phyloP scores from a whole-genome alignment of 768 basidiomycete genomes.

The Tricholoma saponaceum region DNA sequence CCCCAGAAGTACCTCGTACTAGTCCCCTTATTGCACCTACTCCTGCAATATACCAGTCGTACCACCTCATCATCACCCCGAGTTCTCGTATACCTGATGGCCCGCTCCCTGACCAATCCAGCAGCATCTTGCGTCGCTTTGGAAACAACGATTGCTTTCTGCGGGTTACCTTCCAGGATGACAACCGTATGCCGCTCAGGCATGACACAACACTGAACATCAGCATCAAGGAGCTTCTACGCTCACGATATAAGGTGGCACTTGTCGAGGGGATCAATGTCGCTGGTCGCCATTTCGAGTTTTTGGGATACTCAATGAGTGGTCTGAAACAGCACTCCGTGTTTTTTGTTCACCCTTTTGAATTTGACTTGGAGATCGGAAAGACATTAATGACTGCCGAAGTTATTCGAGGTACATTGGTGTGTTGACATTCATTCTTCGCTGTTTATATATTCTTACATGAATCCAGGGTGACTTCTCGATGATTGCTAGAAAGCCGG shows the following conservation, averaged over 20 bases:
- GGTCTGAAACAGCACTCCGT: constrained; percentile 46
- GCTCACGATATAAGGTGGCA: constrained; percentile 27
- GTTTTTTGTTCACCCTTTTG: constrained; percentile 45
- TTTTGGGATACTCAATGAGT: constrained; percentile 52
- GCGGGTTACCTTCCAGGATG: constrained; percentile 46
- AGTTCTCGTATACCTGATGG: constrained; percentile 1
- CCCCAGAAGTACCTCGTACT: constrained; percentile 2
- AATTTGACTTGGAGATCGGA: neutral
- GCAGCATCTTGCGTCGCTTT: constrained; percentile 25
- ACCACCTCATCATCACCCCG: constrained; percentile 6
- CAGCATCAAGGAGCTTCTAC: constrained; percentile 24
- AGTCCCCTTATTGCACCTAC: constrained; percentile 1
- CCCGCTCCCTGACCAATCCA: constrained; percentile 12
- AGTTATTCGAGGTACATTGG: constrained; percentile 4
- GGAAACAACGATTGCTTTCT: constrained; percentile 37
- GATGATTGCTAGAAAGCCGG: constrained; percentile 32
- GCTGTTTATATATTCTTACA: neutral
- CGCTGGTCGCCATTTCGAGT: constrained; percentile 40
- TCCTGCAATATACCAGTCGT: constrained; percentile 3
- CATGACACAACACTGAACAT: neutral
- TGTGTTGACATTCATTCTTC: neutral
- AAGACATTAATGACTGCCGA: constrained; percentile 4
- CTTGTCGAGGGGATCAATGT: constrained; percentile 31
- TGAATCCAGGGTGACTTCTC: constrained; percentile 35
- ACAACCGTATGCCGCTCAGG: constrained; percentile 20